Conservation (phyloP, 768 basidiomycete genomes). For the Fomitopsis pulvina region DNA sequence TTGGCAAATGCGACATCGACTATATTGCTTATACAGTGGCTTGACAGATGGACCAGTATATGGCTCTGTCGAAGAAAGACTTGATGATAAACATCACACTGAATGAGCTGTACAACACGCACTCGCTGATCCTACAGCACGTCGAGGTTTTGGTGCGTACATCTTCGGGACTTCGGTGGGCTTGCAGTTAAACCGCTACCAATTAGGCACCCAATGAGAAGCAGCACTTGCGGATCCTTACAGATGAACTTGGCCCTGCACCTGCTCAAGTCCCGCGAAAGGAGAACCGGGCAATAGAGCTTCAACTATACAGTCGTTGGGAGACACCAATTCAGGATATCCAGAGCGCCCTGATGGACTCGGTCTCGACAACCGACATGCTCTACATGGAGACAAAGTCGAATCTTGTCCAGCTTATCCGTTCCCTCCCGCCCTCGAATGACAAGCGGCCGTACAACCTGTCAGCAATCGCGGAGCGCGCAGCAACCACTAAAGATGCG, state of each 20-base stretch:
- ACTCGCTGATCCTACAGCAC: constrained; percentile 91
- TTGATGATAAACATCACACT: constrained; percentile 96
- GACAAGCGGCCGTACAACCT: constrained; percentile 90
- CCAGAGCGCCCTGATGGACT: constrained; percentile 93
- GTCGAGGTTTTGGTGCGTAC: constrained; percentile 82
- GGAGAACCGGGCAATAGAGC: constrained; percentile 91
- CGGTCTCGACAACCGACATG: constrained; percentile 96
- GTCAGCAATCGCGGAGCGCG: constrained; percentile 82
- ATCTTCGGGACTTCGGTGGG: neutral
- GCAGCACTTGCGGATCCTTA: constrained; percentile 92
- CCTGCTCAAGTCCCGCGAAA: constrained; percentile 96
- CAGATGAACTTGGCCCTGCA: constrained; percentile 91
- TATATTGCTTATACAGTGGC: neutral
- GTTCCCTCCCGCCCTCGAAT: constrained; percentile 80
- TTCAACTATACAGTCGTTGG: constrained; percentile 94
- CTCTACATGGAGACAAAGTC: constrained; percentile 99
- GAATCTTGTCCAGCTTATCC: constrained; percentile 95
- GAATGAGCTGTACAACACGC: constrained; percentile 99
- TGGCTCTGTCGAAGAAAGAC: constrained; percentile 99
- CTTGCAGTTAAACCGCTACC: constrained; percentile 4
- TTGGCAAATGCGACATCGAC: neutral
- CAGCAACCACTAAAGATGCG: constrained; percentile 96
- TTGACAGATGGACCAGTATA: constrained; percentile 95
- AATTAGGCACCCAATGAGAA: constrained; percentile 92
- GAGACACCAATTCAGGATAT: constrained; percentile 99